These are phyloP conservation scores for Yamadazyma buinensis DNA, from an alignment of 1,139 yeast genomes.

Conservation along the genomic window DNA sequence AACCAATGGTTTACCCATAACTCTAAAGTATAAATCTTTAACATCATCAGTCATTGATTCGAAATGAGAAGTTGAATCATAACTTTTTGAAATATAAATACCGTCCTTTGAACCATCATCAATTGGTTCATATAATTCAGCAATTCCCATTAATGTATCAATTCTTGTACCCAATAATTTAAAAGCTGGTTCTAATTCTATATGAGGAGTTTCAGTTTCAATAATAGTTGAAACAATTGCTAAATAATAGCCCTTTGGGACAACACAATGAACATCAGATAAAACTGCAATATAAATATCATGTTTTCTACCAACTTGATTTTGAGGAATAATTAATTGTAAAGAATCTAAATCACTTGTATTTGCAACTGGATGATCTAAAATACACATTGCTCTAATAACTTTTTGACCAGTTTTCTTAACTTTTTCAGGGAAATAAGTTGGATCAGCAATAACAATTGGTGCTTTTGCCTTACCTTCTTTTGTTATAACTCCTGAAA, in stretches of 20 bases:
- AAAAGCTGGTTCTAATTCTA: constrained; percentile 93
- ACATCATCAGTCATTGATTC: constrained; percentile 97
- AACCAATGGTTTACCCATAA: constrained; percentile 88
- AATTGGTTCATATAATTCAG: constrained; percentile 84
- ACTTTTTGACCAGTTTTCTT: constrained; percentile 81
- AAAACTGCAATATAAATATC: constrained; percentile 93
- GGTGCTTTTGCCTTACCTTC: constrained; percentile 93
- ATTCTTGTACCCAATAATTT: constrained; percentile 74
- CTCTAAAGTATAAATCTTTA: constrained; percentile 86
- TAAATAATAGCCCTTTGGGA: constrained; percentile 83
- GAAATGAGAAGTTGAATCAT: constrained; percentile 93
- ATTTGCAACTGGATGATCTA: constrained; percentile 86
- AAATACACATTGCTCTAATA: constrained; percentile 90
- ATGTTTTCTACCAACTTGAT: constrained; percentile 88
- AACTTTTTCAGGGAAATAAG: constrained; percentile 92
- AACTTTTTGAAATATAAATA: constrained; percentile 80
- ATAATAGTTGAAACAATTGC: constrained; percentile 94
- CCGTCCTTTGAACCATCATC: constrained; percentile 80
- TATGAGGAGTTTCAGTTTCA: constrained; percentile 90
- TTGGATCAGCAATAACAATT: constrained; percentile 94
- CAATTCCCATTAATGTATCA: constrained; percentile 94
- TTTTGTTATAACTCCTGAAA: constrained; percentile 83
- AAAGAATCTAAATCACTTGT: constrained; percentile 84
- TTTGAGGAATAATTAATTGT: constrained; percentile 94
- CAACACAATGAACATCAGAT: constrained; percentile 87